Conservation (phyloP, 2,329 filamentous ascomycete genomes). For the Fusarium pininemorale region DNA sequence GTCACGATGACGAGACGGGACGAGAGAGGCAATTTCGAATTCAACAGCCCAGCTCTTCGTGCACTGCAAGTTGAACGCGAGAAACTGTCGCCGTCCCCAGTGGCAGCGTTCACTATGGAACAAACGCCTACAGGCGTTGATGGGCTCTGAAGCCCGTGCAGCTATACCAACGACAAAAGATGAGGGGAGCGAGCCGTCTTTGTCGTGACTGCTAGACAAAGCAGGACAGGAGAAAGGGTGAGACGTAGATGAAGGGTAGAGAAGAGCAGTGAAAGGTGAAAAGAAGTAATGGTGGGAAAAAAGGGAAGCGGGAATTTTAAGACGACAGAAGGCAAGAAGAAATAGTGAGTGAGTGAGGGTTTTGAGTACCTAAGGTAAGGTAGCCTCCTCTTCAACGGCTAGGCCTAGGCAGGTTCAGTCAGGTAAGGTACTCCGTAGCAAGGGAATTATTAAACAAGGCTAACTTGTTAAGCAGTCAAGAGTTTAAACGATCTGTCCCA, state of each 20-base stretch:
- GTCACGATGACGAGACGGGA: slow-evolving; percentile 8
- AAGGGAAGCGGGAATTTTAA: slow-evolving; percentile 43
- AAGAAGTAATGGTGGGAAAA: slow-evolving; percentile 29
- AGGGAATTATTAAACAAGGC: neutral
- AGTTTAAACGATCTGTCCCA: neutral
- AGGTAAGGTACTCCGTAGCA: neutral
- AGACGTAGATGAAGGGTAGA: neutral
- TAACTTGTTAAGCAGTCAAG: slow-evolving; percentile 22
- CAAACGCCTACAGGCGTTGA: slow-evolving; percentile 35
- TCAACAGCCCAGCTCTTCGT: neutral
- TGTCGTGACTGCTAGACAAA: slow-evolving; percentile 30
- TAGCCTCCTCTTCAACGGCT: neutral
- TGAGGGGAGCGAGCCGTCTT: slow-evolving; percentile 19
- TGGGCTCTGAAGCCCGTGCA: slow-evolving; percentile 38
- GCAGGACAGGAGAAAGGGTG: slow-evolving; percentile 6
- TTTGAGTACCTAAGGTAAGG: slow-evolving; percentile 15
- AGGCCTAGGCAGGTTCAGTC: neutral
- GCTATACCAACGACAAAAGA: slow-evolving; percentile 28
- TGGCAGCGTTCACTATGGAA: slow-evolving; percentile 27
- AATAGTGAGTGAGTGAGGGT: slow-evolving; percentile 39
- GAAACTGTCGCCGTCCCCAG: slow-evolving; percentile 19
- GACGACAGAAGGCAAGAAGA: slow-evolving; percentile 30
- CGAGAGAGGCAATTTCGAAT: neutral
- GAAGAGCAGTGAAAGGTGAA: slow-evolving; percentile 15
- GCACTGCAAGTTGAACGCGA: neutral